phyloP scores from a whole-genome alignment of 805 yeast species.

The Candida silvicultrix region DNA sequence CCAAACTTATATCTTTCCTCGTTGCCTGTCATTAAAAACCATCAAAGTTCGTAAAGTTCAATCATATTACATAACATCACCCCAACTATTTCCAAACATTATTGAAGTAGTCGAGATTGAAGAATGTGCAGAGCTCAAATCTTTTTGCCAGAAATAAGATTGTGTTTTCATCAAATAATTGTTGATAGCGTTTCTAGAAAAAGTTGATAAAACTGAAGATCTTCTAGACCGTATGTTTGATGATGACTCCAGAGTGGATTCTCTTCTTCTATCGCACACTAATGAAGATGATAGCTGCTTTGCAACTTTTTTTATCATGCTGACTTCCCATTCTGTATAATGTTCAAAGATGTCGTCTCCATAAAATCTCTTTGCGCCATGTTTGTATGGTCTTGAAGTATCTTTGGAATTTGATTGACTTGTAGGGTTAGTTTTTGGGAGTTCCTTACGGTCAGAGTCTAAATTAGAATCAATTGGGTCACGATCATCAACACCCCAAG shows the following conservation, averaged over 20 bases:
- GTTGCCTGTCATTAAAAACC: no score
- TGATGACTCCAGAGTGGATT: background rate
- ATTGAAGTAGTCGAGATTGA: conserved; percentile 20
- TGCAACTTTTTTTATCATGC: conserved; percentile 19
- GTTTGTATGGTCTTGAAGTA: background rate
- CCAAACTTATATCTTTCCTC: no score
- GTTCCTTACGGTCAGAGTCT: background rate
- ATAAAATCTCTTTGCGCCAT: conserved; percentile 15
- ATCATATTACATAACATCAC: conserved; percentile 1
- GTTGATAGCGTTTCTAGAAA: conserved; percentile 16
- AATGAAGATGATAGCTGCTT: conserved; percentile 18
- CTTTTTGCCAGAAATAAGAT: conserved; percentile 20
- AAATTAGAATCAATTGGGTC: conserved; percentile 3
- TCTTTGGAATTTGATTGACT: background rate
- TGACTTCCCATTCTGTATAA: conserved; percentile 17
- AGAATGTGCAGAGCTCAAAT: conserved; percentile 20
- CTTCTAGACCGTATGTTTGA: conserved; percentile 7
- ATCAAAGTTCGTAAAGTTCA: background rate
- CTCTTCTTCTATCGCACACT: conserved; percentile 5
- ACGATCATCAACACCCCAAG: conserved; percentile 29
- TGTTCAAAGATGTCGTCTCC: conserved; percentile 20
- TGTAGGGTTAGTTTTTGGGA: background rate
- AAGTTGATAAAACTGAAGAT: conserved; percentile 12
- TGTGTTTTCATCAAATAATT: conserved; percentile 6
- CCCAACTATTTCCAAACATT: conserved; percentile 19